Evolutionary conservation across 1,284 basidiomycete genomes (phyloP).

Genomic region (Wallemia mellicola): DNA sequence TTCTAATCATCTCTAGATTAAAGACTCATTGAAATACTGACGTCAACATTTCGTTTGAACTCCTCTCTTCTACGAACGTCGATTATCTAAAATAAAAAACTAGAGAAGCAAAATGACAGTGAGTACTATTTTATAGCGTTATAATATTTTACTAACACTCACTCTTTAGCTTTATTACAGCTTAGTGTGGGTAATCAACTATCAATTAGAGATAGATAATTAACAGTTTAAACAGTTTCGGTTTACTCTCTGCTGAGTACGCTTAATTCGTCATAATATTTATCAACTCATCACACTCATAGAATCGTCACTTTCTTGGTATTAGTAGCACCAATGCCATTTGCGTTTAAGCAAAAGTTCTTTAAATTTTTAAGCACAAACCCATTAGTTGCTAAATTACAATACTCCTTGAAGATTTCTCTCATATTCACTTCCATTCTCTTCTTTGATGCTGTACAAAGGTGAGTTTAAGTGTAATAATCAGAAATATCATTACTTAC

Average conservation of each 20-base stretch:
- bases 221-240: conserved; percentile 25
- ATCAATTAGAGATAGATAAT: conserved; percentile 29
- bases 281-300: not conserved
- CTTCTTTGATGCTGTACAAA: conserved; percentile 68
- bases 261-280: conserved; percentile 2
- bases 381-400: conserved; percentile 19
- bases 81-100: not conserved
- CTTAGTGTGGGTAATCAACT: not conserved
- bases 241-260: conserved; percentile 40
- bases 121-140: not conserved
- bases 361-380: conserved; percentile 41
- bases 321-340: conserved; percentile 44
- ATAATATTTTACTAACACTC: conserved; percentile 1
- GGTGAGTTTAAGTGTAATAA: conserved; percentile 11
- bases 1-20: no score
- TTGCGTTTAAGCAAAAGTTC: conserved; percentile 33
- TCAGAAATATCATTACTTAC: not conserved
- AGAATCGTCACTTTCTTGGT: conserved; percentile 42
- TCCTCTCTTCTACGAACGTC: not conserved
- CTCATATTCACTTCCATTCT: conserved; percentile 53
- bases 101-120: not conserved
- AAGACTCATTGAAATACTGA: not conserved
- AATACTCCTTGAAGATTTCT: conserved; percentile 13
- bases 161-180: not conserved
- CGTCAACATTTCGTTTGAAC: not conserved